phyloP scores from a whole-genome alignment of 306 rosid species.

The Luffa aegyptiaca region DNA sequence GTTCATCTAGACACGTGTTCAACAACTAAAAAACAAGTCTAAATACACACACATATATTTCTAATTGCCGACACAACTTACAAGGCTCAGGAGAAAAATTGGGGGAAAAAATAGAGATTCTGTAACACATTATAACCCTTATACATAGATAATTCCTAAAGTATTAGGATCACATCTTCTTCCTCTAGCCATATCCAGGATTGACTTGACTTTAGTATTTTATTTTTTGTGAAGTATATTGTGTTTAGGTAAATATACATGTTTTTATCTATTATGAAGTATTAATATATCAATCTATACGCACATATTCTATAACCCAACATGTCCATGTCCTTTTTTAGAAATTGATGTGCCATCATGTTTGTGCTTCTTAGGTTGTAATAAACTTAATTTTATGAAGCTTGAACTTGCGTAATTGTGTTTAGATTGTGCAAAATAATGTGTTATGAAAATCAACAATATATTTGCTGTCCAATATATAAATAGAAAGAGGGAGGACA shows the following conservation, averaged over 20 bases:
- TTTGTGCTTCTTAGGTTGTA: neutral
- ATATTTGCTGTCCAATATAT: neutral
- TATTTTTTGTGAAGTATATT: neutral
- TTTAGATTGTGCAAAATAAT: neutral
- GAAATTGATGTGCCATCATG: neutral
- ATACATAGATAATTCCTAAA: neutral
- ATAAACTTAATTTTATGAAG: neutral
- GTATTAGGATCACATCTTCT: neutral
- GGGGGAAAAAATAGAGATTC: too few species aligned
- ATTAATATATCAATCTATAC: neutral
- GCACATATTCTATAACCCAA: neutral
- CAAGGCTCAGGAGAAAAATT: neutral
- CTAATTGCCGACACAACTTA: neutral
- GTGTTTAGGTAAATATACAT: neutral
- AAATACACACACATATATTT: too few species aligned
- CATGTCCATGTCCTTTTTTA: neutral
- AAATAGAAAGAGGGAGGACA: neutral
- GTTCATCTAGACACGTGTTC: neutral
- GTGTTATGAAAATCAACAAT: neutral
- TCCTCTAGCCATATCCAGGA: neutral
- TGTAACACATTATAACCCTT: neutral
- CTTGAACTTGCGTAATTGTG: neutral
- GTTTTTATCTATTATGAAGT: neutral
- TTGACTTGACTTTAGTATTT: neutral
- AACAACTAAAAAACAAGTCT: neutral